Evolutionary conservation across 148 eudicot species (phyloP).

Genomic region (Gaultheria prostrata): DNA sequence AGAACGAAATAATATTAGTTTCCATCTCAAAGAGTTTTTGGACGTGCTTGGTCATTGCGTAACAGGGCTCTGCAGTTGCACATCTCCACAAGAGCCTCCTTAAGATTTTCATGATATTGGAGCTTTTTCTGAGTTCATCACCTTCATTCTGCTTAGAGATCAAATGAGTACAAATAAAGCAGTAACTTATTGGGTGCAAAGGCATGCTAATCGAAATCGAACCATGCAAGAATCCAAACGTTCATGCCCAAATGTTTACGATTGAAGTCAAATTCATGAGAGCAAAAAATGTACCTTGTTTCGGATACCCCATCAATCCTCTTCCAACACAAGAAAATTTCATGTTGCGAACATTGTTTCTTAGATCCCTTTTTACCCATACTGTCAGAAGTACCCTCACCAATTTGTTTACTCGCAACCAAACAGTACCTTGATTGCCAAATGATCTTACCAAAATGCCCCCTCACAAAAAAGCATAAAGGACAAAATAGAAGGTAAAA

Average conservation of each 20-base stretch:
- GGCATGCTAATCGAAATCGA: slow-evolving; percentile 96
- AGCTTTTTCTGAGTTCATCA: slow-evolving; percentile 81
- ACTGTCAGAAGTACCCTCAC: slow-evolving; percentile 82
- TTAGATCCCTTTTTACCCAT: slow-evolving; percentile 77
- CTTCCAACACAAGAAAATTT: slow-evolving; percentile 97
- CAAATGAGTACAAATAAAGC: slow-evolving; percentile 87
- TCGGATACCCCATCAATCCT: slow-evolving; percentile 96
- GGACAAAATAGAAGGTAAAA: no score
- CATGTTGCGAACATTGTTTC: slow-evolving; percentile 72
- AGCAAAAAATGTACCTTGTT: slow-evolving; percentile 64
- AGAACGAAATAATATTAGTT: background rate
- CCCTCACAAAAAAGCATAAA: no score
- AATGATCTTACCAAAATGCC: no score
- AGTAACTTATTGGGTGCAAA: slow-evolving; percentile 88
- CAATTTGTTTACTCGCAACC: slow-evolving; percentile 92
- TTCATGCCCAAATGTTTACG: background rate
- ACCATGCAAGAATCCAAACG: slow-evolving; percentile 52
- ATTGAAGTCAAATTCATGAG: background rate
- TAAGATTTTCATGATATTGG: slow-evolving; percentile 88
- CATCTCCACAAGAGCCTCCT: slow-evolving; percentile 91
- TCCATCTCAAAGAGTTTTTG: background rate
- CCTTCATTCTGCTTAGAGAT: slow-evolving; percentile 93
- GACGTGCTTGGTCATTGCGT: slow-evolving; percentile 85
- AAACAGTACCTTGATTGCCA: slow-evolving; percentile 65
- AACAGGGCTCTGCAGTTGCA: slow-evolving; percentile 78